Percentiles rank a stretch among this genome's conserved stretches.
phyloP scores from a whole-genome alignment of 345 rosid genomes.

The Euphorbia peplus region DNA sequence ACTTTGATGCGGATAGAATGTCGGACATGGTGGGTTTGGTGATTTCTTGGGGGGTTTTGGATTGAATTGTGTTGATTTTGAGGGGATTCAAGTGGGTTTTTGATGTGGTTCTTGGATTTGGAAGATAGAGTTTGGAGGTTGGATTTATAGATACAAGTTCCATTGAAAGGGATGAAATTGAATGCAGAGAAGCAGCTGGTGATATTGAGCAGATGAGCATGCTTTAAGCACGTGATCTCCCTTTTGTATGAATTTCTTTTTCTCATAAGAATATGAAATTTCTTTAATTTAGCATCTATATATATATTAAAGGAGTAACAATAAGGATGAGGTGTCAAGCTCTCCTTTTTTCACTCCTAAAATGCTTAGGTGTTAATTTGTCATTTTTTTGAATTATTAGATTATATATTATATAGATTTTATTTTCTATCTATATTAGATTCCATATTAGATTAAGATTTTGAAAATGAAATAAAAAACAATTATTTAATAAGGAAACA shows the following conservation, averaged over 20 bases:
- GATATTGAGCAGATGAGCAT: not conserved
- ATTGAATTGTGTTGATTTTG: not conserved
- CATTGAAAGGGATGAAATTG: not conserved
- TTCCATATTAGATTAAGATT: no score
- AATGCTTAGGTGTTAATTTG: no score
- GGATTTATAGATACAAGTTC: constrained; percentile 4
- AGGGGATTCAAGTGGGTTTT: not conserved
- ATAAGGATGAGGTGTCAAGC: no score
- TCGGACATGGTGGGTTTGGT: constrained; percentile 69
- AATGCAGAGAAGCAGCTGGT: not conserved
- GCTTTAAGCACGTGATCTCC: not conserved
- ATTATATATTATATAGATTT: no score
- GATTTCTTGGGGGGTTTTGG: constrained; percentile 2
- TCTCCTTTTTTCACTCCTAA: no score
- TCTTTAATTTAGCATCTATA: no score
- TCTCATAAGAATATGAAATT: no score
- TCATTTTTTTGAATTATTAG: no score
- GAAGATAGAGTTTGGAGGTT: not conserved
- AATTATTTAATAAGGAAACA: no score
- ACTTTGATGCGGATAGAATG: constrained; percentile 56
- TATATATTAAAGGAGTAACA: no score
- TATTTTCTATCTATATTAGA: no score
- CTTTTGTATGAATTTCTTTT: not conserved
- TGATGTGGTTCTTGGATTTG: constrained; percentile 1
- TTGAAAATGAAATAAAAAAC: no score